A percentile compares a stretch with the other conserved stretches of the same genome.
Evolutionary conservation across 2,329 filamentous ascomycete species (phyloP).

Genomic region (Colletotrichum echinochloae): DNA sequence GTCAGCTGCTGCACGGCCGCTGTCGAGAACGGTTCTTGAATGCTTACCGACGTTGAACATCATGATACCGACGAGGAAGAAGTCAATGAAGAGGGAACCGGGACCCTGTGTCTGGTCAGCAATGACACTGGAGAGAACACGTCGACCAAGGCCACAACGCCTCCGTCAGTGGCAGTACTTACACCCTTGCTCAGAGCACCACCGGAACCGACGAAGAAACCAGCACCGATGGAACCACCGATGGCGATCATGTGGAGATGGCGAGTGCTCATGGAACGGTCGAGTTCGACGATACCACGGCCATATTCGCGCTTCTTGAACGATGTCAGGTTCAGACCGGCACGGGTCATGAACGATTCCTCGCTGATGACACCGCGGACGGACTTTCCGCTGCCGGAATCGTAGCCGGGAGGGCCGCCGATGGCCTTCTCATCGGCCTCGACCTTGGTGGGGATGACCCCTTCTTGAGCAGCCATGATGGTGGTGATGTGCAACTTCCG

Average conservation of each 20-base stretch:
- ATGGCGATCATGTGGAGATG: conserved; percentile 74
- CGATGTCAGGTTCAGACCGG: conserved; percentile 54
- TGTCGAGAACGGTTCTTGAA: rapidly evolving
- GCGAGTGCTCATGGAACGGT: conserved; percentile 64
- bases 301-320: conserved; percentile 50
- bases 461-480: conserved; percentile 35
- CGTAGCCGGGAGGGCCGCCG: conserved; percentile 29
- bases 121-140: not conserved
- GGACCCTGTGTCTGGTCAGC: conserved; percentile 48
- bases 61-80: conserved; percentile 69
- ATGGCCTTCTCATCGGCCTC: conserved; percentile 38
- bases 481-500: conserved; percentile 4
- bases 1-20: not conserved
- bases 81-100: conserved; percentile 60
- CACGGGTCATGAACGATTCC: conserved; percentile 52
- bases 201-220: conserved; percentile 73
- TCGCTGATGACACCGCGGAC: conserved; percentile 42
- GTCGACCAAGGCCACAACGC: not conserved
- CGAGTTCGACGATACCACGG: conserved; percentile 49
- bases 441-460: conserved; percentile 33
- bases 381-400: conserved; percentile 38
- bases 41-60: conserved; percentile 64
- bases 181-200: conserved; percentile 61
- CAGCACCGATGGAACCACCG: conserved; percentile 71
- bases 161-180: not conserved